Percentiles rank a stretch among this genome's conserved stretches.
Conservation (phyloP, 2,329 filamentous ascomycete species). For the Thelonectria discophora region DNA sequence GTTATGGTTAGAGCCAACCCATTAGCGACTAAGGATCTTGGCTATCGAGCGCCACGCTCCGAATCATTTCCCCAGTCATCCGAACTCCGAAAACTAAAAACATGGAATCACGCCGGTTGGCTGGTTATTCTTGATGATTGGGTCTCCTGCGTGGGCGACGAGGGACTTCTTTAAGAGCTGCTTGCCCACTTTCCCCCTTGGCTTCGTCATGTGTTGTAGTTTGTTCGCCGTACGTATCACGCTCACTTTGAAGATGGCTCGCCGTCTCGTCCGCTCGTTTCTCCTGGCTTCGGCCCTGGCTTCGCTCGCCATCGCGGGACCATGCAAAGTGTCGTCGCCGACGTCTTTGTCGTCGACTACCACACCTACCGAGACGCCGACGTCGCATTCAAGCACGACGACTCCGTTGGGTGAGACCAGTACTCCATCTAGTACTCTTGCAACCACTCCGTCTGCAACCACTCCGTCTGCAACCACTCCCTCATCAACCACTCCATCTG, state of each 20-base stretch:
- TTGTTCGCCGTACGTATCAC: not conserved
- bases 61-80: not conserved
- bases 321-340: not conserved
- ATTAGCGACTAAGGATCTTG: not conserved
- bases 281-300: not conserved
- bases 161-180: not conserved
- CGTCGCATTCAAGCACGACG: too few species aligned
- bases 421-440: not conserved
- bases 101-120: not conserved
- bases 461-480: not conserved
- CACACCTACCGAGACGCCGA: not conserved
- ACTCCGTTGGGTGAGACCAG: not conserved
- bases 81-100: not conserved
- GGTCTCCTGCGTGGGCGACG: not conserved
- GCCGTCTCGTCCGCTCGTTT: not conserved
- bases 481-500: not conserved
- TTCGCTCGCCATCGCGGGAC: not conserved
- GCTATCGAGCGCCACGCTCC: not conserved
- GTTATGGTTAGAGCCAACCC: not conserved
- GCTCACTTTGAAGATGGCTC: not conserved
- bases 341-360: not conserved
- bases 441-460: not conserved
- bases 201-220: not conserved
- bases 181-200: not conserved
- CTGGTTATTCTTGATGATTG: not conserved